Base-by-base conservation (phyloP, 371 early-diverging fungal genomes). In the Coemansia sp. region DNA sequence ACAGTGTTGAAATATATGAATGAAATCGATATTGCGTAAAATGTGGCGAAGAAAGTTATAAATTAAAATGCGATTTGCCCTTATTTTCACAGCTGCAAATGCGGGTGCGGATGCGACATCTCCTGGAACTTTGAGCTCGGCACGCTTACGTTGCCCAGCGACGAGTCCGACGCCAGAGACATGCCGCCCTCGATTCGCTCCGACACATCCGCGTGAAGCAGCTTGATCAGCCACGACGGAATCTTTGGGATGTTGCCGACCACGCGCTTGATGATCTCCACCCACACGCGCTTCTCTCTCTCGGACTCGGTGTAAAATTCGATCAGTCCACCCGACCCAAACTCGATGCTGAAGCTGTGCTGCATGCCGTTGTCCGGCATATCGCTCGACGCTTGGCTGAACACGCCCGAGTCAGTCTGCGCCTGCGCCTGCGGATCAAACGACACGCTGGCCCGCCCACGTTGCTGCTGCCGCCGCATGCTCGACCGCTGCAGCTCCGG, bases 161-260 rank as follows among this genome's bases (percentile, higher is more conserved):
- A 74, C 16, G 70, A 54, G 39, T 64, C 71, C 0, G 74, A 69
- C 6, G 58, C 38, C 26, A 41, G 9, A 11, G 45, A 48, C 1
- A 55, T 35, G 16, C 45, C 36, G 26, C 43, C 16, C 11, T 76
- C 73, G 20, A 79, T 66, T n/a, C 67, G 51, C 40, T 67, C 63
- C 3, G 79, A 76, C 30, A 79, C 64, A 36, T 79, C 79, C 3
- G 73, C 75, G 14, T 79, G 79, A 2, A 79, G 59, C 36, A 79
- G 60, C 67, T 79, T 79, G 35, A 79, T 79, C 34, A 79, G 61
- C 79, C 79, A 79, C 42, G 72, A 76, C 8, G 79, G 79, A 36
- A 79, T 79, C 65, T 79, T 79, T 42, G 79, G 79, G 11, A 79
- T 70, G 39, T 51, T 63, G 32, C 72, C 69, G 31, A 79, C 63